Evolutionary conservation across 306 rosid genomes (phyloP).

Genomic region (Oxytropis ochrocephala): DNA sequence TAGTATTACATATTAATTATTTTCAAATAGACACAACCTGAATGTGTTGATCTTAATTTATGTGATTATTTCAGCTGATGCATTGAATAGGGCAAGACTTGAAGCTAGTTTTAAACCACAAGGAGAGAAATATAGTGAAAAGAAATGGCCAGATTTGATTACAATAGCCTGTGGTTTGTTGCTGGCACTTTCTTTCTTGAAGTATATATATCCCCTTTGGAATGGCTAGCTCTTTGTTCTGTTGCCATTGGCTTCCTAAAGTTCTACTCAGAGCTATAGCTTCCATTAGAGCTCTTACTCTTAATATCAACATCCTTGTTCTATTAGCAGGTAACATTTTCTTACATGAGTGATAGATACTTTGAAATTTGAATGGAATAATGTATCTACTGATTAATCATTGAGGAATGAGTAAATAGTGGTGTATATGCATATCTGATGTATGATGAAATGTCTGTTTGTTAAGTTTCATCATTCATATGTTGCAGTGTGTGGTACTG

Average conservation of each 20-base stretch:
- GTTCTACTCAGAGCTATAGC: slow-evolving; percentile 43
- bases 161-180: slow-evolving; percentile 55
- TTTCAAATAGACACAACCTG: background rate
- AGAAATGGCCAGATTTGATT: slow-evolving; percentile 61
- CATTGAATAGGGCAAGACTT: slow-evolving; percentile 54
- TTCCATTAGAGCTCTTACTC: slow-evolving; percentile 46
- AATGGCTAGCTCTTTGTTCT: slow-evolving; percentile 62
- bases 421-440: background rate
- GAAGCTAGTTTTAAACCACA: slow-evolving; percentile 61
- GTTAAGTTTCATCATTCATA: background rate
- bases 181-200: slow-evolving; percentile 51
- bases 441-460: background rate
- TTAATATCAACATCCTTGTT: slow-evolving; percentile 73
- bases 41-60: background rate
- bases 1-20: background rate
- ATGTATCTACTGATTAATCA: background rate
- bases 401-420: background rate
- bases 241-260: slow-evolving; percentile 56
- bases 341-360: background rate
- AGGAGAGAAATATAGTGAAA: slow-evolving; percentile 42
- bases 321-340: slow-evolving; percentile 55
- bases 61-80: slow-evolving; percentile 46
- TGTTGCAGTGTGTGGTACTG: slow-evolving; percentile 65
- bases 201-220: slow-evolving; percentile 48
- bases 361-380: background rate